Evolutionary conservation across 441 rosid species (phyloP), one percentile per base, ranked within the genome.

Genomic region (Eutrema salsugineum): DNA sequence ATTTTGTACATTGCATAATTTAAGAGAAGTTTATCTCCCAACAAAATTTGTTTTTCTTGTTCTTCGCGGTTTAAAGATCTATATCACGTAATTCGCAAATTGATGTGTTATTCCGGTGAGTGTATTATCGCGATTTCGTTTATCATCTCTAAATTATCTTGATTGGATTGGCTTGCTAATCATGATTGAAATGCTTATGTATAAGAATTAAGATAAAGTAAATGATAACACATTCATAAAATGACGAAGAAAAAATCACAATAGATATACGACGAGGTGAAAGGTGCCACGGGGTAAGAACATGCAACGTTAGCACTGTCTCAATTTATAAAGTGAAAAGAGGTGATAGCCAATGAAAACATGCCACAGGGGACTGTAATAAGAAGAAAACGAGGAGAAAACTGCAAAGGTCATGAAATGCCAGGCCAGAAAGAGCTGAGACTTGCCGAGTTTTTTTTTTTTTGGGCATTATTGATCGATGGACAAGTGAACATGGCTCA

Each of bases 341-440:
- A 74, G 27, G 58, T 36, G 22, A 61, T 5, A 36, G 50, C 65
- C 66, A 62, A 48, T 68, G 78, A 62, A 47, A 44, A 75, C 17
- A 9, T 14, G 49, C 44, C 70, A 55, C 46, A 6, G 20, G 14
- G 28, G 3, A 53, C n/a, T 54, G 66, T 68, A 28, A 32, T 44
- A 75, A 75, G 38, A 68, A 68, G 46, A 68, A 65, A 75, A 68
- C 70, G 66, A 62, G 53, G 32, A 68, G 79, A 68, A 75, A 69
- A 68, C 1, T 62, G 70, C 79, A 69, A 63, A 51, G 68, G 17
- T 38, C 74, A 55, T 5, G 60, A 54, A 75, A 75, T 32, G 70
- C 64, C 70, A 75, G 70, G 50, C 70, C 46, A 75, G 16, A 75
- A 75, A 19, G 54, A 75, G 65, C 44, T 63, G 42, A 75, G 70